These are phyloP conservation scores for Chalaropsis thielavioides DNA, from an alignment of 2,329 filamentous ascomycete genomes.

Conservation along the genomic window DNA sequence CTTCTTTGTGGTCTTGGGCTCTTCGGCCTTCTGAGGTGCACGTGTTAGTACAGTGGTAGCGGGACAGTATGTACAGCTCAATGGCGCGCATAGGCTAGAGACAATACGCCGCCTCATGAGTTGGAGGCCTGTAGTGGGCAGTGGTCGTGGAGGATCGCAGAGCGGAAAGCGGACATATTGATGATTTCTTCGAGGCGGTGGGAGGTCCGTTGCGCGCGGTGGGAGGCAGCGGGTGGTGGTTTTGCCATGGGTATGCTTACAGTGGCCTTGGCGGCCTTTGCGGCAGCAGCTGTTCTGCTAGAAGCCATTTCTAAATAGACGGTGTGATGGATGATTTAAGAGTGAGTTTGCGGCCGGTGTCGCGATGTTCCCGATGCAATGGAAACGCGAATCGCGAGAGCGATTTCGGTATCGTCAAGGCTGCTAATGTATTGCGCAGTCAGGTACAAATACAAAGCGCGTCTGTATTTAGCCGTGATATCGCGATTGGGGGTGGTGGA, in stretches of 20 bases:
- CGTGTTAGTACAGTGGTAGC: slow-evolving; percentile 7
- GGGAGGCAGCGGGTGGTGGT: neutral
- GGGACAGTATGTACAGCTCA: neutral
- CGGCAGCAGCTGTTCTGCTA: slow-evolving; percentile 15
- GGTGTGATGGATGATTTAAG: neutral
- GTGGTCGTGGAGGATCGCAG: neutral
- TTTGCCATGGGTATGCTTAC: slow-evolving; percentile 16
- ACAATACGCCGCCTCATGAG: neutral
- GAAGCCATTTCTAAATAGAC: slow-evolving; percentile 12
- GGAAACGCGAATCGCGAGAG: neutral
- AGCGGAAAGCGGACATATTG: neutral
- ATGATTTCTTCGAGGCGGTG: neutral
- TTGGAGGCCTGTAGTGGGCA: neutral
- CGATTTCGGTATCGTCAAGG: neutral
- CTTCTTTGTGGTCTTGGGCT: slow-evolving; percentile 20
- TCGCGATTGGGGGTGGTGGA: neutral
- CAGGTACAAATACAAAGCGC: neutral
- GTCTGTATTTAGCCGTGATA: neutral
- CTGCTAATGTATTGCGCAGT: neutral
- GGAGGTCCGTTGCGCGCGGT: neutral
- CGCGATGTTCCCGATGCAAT: neutral
- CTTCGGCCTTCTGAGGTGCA: slow-evolving; percentile 13
- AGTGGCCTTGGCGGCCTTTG: slow-evolving; percentile 18
- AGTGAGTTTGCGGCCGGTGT: neutral
- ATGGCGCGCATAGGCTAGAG: neutral